These are phyloP conservation scores for Exophiala oligosperma DNA, from an alignment of 2,329 filamentous ascomycete species.

Conservation along the genomic window DNA sequence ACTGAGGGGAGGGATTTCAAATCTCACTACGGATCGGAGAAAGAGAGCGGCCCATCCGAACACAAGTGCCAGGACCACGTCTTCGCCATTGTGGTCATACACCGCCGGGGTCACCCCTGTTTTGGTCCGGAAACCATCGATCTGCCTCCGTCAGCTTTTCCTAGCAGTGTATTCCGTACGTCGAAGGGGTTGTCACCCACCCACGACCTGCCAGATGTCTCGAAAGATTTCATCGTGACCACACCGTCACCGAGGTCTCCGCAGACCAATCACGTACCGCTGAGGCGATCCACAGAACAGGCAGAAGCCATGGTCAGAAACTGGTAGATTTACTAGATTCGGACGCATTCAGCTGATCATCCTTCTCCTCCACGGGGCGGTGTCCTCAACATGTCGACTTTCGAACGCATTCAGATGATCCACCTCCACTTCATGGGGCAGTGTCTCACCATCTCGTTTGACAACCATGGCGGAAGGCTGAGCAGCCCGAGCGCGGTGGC, in stretches of 20 bases:
- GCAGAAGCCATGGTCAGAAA: neutral
- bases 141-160: neutral
- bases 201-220: neutral
- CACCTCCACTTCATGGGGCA: too few relatives aligned
- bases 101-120: neutral
- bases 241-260: neutral
- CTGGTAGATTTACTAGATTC: neutral
- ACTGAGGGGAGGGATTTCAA: neutral
- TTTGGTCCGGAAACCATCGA: neutral
- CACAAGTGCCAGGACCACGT: neutral
- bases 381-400: too few relatives aligned
- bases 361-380: neutral
- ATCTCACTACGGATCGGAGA: neutral
- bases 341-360: neutral
- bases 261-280: neutral
- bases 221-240: neutral
- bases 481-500: neutral
- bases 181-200: neutral
- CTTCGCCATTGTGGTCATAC: neutral
- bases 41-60: neutral
- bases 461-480: neutral
- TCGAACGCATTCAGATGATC: too few relatives aligned
- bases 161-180: neutral
- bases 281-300: neutral
- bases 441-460: neutral